Percentiles rank a stretch among this genome's conserved stretches.
Conservation (phyloP, 345 rosid species). For the Stellera chamaejasme region DNA sequence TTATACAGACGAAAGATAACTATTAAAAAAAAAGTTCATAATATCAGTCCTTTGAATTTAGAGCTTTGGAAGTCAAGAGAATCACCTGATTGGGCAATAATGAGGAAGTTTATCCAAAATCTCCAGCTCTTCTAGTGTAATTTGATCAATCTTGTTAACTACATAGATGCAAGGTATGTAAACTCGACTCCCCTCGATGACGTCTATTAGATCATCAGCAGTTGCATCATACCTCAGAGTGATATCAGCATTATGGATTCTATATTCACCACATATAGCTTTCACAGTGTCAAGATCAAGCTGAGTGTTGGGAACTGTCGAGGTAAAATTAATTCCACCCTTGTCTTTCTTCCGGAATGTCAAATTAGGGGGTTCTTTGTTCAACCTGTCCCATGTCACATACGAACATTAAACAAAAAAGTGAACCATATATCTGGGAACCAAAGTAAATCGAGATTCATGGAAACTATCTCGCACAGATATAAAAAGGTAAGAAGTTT, state of each 20-base stretch:
- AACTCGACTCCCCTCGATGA: slow-evolving; percentile 93
- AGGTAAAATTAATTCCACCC: slow-evolving; percentile 90
- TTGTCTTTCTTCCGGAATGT: slow-evolving; percentile 98
- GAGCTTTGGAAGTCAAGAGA: neutral
- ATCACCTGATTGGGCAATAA: slow-evolving; percentile 93
- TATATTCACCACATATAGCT: slow-evolving; percentile 96
- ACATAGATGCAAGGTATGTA: slow-evolving; percentile 98
- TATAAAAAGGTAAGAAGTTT: no score
- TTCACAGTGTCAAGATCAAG: slow-evolving; percentile 96
- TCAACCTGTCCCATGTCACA: slow-evolving; percentile 49
- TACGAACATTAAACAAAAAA: slow-evolving; percentile 4
- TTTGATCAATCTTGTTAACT: slow-evolving; percentile 93
- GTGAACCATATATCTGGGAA: neutral
- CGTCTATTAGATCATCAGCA: slow-evolving; percentile 98
- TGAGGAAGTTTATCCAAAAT: slow-evolving; percentile 98
- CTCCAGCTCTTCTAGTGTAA: slow-evolving; percentile 91
- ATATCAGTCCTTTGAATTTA: no score
- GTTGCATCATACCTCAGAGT: slow-evolving; percentile 92
- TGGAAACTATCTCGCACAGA: neutral
- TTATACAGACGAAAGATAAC: no score
- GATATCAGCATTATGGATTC: slow-evolving; percentile 94
- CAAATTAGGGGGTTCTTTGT: slow-evolving; percentile 96
- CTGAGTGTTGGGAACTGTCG: slow-evolving; percentile 73
- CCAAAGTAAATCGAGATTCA: neutral
- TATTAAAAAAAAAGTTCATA: no score